Evolutionary conservation across 2,329 filamentous ascomycete species (phyloP).

Genomic region (Sporothrix phasma): DNA sequence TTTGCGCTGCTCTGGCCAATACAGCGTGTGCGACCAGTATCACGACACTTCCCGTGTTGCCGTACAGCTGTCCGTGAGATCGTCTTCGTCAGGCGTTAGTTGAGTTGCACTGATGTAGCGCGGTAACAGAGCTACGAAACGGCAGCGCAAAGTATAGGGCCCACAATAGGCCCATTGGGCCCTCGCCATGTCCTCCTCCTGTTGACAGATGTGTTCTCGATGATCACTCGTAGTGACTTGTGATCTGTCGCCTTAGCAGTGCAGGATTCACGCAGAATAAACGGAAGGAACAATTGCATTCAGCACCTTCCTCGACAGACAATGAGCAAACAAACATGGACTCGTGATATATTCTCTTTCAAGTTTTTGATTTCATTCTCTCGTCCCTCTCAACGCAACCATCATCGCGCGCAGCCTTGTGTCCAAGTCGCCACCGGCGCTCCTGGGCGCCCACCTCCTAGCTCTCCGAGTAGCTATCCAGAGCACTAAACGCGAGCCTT

Average conservation of each 20-base stretch:
- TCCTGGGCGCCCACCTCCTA: not conserved
- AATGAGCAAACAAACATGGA: not conserved
- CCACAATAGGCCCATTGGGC: not conserved
- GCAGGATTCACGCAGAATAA: not conserved
- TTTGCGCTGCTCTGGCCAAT: no score
- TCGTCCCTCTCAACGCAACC: not conserved
- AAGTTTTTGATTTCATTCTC: not conserved
- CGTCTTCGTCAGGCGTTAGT: not conserved
- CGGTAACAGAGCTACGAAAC: not conserved
- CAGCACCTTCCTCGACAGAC: not conserved
- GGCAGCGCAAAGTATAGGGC: no score
- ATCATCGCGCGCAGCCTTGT: not conserved
- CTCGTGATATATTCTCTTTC: not conserved
- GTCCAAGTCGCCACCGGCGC: not conserved
- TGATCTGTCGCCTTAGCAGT: not conserved
- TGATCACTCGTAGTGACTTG: no score
- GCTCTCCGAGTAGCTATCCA: slow-evolving; percentile 4
- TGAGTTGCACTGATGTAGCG: not conserved
- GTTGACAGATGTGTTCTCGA: no score
- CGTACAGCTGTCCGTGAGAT: not conserved
- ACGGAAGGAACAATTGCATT: slow-evolving; percentile 5
- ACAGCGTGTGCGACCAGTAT: no score
- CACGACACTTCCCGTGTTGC: not conserved
- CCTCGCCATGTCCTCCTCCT: not conserved
- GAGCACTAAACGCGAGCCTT: no score